Evolutionary conservation across 768 basidiomycete species (phyloP), one percentile per base, ranked within the genome.

Genomic region (Thelephora ganbajun): DNA sequence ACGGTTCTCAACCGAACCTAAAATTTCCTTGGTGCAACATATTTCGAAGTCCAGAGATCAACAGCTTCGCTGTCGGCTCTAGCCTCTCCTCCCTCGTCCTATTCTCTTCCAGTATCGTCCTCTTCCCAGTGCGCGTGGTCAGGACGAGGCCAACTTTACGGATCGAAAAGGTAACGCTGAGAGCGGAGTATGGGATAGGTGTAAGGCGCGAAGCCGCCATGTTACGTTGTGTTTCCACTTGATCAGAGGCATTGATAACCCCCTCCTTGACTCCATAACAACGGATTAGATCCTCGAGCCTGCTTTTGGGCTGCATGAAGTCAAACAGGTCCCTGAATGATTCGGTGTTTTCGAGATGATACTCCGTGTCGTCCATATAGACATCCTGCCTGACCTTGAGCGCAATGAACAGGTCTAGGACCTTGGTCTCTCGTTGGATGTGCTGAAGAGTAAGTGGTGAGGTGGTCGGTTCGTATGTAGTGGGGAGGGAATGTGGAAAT

Each of bases 361-460:
- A 69, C 57, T 78, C 76, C 2, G 73, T 71, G 43, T 86, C 82
- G 61, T 88, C 85, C 35, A 70, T 66, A 69, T 80, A 79, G 39
- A 88, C 71, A 62, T 90, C 88, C 57, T 89, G 81, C 18, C 75
- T 77, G 46, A 84, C 80, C 62, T 83, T 84, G 56, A 90, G 73
- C 2, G 78, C 76, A 43, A 91, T 82, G 69, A 84, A 89, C 49
- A 72, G 70, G 66, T 91, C 88, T 18, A 91, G 73, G 14, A 82
- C 71, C 48, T 65, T 62, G 0, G 86, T 85, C 59, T 90, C 87
- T 51, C 86, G 77, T 56, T 88, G 85, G 33, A 72, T 43, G 26
- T 72, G 68, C 18, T 67, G 64, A 5, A 76, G 36, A 18, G 61
- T 54, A 5, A 52, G 45, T 48, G 48, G 52, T 14, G 54, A 55